Evolutionary conservation across 2,329 filamentous ascomycete species (phyloP), one percentile per base, ranked within the genome.

Genomic region (Pyrenophora graminea): DNA sequence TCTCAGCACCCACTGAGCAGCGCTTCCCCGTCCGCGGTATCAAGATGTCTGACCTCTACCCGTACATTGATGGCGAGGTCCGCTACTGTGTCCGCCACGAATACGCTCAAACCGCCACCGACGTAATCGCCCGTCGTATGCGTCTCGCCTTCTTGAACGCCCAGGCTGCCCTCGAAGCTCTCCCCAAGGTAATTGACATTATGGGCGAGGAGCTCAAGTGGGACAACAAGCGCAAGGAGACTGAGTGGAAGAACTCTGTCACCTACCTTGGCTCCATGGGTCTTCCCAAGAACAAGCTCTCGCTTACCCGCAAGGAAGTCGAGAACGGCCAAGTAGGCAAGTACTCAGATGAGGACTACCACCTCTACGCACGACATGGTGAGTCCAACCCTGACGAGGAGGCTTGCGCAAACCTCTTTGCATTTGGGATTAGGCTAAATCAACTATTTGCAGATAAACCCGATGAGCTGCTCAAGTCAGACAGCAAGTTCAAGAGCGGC

Each of bases 1-100:
- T 97, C 40, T 93, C 89, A 63, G 80, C 82, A 13, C 86, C 89
- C 0, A 96, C 91, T 1, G 83, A 89, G 50, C 78, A 85, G 64
- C 85, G 91, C 42, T 96, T 91, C 80, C 91, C 92, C 3, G 87
- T 91, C 27, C 83, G 90, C 44, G 91, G 91, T 48, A 84, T 89
- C 74, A 87, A 90, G 56, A 88, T 97, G 56, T 88, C 88, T 3
- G 75, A 82, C 13, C 79, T 96, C 23, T 96, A 96, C 74, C 91
- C 92, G 12, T 96, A 94, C 73, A 85, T 97, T 21, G 92, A 97
- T 67, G 91, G 91, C 41, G 93, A 97, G 76, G 82, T 97, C 34
- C 85, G 91, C 48, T 96, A 96, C 71, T 91, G 91, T 19, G 85
- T 96, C 34, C 81, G 86, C 43, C 87, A 96, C 73, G 93, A 97